These are phyloP conservation scores for Dryadomyces quercus-mongolicae DNA, from an alignment of 2,329 filamentous ascomycete species.

Conservation along the genomic window DNA sequence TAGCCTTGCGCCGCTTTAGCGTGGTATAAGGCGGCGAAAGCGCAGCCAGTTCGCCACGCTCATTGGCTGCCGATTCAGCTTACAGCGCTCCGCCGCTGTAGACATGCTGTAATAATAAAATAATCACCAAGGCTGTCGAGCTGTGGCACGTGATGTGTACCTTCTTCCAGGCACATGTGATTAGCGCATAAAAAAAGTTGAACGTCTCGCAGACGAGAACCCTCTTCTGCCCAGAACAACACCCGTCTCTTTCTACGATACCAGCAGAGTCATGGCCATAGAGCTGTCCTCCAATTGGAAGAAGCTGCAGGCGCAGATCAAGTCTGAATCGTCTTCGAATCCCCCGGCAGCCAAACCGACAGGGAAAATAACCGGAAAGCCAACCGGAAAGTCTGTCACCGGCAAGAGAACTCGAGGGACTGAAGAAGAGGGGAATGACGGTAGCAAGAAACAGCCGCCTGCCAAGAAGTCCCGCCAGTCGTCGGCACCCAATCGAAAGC, in stretches of 20 bases:
- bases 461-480: constrained; percentile 5
- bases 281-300: constrained; percentile 65
- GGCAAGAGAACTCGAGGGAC: constrained; percentile 15
- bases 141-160: background rate
- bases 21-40: no score
- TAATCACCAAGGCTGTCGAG: no score
- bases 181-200: background rate
- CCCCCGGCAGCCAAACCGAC: constrained; percentile 17
- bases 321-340: constrained; percentile 28
- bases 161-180: background rate
- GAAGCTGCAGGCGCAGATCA: constrained; percentile 54
- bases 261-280: constrained; percentile 23
- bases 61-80: background rate
- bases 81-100: background rate
- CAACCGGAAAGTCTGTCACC: constrained; percentile 15
- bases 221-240: background rate
- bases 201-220: background rate
- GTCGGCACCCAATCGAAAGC: background rate
- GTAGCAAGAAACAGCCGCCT: constrained; percentile 9
- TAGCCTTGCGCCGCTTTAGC: background rate
- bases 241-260: background rate
- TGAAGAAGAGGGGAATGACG: constrained; percentile 31
- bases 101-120: no score
- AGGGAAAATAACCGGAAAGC: constrained; percentile 13
- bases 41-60: background rate